Evolutionary conservation across 192 early-diverging fungal species (phyloP), one percentile per base, ranked within the genome.

Genomic region (Rhizoclosmatium sp.): DNA sequence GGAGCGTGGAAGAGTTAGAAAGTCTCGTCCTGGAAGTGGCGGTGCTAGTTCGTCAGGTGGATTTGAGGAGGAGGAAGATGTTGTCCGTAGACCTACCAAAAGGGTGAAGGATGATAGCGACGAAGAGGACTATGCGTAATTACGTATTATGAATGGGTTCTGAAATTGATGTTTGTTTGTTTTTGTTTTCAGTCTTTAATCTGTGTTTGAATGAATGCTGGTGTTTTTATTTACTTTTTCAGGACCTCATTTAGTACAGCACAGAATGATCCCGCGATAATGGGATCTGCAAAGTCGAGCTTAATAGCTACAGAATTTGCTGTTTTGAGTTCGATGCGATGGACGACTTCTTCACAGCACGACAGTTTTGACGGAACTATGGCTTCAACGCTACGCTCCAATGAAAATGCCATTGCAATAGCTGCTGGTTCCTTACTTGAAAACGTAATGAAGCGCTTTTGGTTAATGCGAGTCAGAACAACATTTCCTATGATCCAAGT

Each of bases 21-120:
- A 56, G 54, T 7, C 60, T 62, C 10, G 10, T 62, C 10, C 60
- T 9, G 10, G 10, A n/a, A 14, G 10, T 9, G 19, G 54, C 54
- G 54, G 10, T 9, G 19, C 10, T 56, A n/a, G 54, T 9, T 56
- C 54, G 9, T 9, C 10, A n/a, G 54, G 9, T 56, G 54, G 54
- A n/a, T 62, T 71, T n/a, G 69, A 71, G 4, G 69, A 71, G 48
- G 69, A 42, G 12, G 62, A 65, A 39, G 47, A 66, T 40, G 75
- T 66, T 16, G 75, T 14, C 23, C 21, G 45, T 16, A 67, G 60
- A 42, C 64, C 75, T 31, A 41, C 65, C 21, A 76, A 76, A 44
- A 45, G 48, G 4, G 48, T 76, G 12, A 44, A 47, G 46, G 58
- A 76, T 21, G 75, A 76, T 14, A 76, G 75, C 40, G 75, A 76